Evolutionary conservation across 202 grass and related monocot species (phyloP), one percentile per base, ranked within the genome.

Genomic region (Setaria viridis): DNA sequence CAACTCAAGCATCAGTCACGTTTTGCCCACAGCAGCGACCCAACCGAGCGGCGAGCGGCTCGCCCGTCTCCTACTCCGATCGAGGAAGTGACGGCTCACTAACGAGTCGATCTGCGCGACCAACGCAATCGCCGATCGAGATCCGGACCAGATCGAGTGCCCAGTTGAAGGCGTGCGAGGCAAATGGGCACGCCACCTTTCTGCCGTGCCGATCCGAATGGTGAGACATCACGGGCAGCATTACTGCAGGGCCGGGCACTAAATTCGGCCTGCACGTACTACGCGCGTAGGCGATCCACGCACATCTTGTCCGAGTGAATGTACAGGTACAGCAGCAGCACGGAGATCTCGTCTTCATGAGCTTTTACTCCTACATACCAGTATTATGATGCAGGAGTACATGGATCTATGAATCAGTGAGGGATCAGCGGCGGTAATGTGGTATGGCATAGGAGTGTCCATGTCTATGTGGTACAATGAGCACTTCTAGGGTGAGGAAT

Each of bases 281-380:
- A 5, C 6, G 2, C 48, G 48, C 48, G 12, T 13, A 34, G n/a
- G 11, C 5, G 2, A 63, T 32, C 43, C 60, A 51, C 25, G 25
- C 39, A 17, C 49, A 34, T 17, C 54, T 12, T 48, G 76, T 50
- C 60, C 21, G 46, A n/a, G 37, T 53, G 45, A 30, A 51, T 7
- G 70, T 72, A 50, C 45, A 13, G 4, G 68, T 73, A 73, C 69
- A 6, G 39, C 39, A 29, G 32, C 71, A 67, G 60, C 82, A 84
- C 82, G 72, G 82, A 84, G 72, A 84, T 84, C 59, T 67, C 49
- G 43, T 9, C 48, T 67, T 57, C 43, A 84, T 57, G 59, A 21
- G 19, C 32, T 67, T 66, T 66, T 72, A 72, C 69, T 49, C 11
- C 68, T 29, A 13, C 41, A 2, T 53, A 53, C 50, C 51, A 54